These are phyloP conservation scores for Solanum dulcamara DNA, from an alignment of 257 asterid species.

Conservation along the genomic window DNA sequence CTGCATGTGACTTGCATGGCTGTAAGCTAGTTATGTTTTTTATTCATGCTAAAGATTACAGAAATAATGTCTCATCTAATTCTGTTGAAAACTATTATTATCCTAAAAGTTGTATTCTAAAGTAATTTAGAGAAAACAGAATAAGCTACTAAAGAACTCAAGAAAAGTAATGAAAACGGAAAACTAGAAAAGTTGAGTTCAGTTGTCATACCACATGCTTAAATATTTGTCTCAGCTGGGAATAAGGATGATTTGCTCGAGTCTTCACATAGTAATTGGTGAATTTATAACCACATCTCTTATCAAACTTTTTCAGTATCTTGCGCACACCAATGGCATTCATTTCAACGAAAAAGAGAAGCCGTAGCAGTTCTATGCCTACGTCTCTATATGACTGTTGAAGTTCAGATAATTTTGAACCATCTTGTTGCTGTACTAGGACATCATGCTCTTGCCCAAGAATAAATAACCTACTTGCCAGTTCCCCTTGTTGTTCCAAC, in stretches of 20 bases:
- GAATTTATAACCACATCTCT: conserved; percentile 74
- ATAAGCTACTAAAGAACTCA: background rate
- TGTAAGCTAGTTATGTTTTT: background rate
- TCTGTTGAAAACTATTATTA: background rate
- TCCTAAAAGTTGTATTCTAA: background rate
- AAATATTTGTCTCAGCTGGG: conserved; percentile 93
- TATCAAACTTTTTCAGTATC: conserved; percentile 92
- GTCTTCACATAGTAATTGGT: conserved; percentile 90
- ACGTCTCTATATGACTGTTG: conserved; percentile 75
- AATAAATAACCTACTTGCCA: conserved; percentile 57
- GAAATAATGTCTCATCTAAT: background rate
- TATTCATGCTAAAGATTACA: background rate
- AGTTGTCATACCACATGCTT: conserved; percentile 84
- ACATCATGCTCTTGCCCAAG: conserved; percentile 53
- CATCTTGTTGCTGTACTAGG: conserved; percentile 72
- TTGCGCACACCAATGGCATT: conserved; percentile 88
- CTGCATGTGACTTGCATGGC: conserved; percentile 27
- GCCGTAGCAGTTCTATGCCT: conserved; percentile 76
- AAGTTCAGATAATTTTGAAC: conserved; percentile 59
- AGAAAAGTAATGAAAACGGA: background rate
- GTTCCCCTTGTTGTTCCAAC: conserved; percentile 83
- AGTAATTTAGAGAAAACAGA: background rate
- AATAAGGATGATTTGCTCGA: conserved; percentile 97
- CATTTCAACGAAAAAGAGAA: conserved; percentile 74
- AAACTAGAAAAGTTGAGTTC: background rate